Evolutionary conservation across 2,329 filamentous ascomycete species (phyloP).

Genomic region (Diaporthe nobilis): DNA sequence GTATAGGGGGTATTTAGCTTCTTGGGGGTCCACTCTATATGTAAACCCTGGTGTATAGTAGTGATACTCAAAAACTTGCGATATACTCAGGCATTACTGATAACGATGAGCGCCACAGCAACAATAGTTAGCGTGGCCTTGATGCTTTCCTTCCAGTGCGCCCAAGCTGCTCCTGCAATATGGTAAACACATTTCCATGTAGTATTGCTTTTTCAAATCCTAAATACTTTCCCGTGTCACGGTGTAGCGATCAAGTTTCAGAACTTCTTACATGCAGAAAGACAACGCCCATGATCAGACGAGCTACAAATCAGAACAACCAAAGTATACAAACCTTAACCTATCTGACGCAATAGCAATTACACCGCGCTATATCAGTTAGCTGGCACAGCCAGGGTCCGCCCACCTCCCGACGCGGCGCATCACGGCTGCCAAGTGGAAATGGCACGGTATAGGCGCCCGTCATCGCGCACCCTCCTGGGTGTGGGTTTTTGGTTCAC

Average conservation of each 20-base stretch:
- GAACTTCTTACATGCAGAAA: not conserved
- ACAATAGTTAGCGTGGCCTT: not conserved
- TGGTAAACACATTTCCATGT: not conserved
- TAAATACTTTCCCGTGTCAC: not conserved
- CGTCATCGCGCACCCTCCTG: not conserved
- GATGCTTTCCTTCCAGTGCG: not conserved
- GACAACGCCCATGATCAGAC: too few species aligned
- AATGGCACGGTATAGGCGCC: not conserved
- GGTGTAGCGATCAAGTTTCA: too few species aligned
- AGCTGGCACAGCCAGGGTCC: not conserved
- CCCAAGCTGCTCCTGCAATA: not conserved
- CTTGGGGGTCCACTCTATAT: too few species aligned
- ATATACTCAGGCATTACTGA: not conserved
- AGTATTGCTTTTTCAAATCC: not conserved
- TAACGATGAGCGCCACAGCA: not conserved
- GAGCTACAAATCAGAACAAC: not conserved
- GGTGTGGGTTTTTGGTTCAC: not conserved
- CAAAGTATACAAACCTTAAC: not conserved
- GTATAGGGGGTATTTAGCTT: too few species aligned
- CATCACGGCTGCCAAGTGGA: not conserved
- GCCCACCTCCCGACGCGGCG: not conserved
- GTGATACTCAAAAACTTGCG: not conserved
- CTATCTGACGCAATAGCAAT: not conserved
- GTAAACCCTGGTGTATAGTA: not conserved
- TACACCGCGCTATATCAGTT: too few species aligned